These are phyloP conservation scores for Dothidotthia symphoricarpi DNA, from an alignment of 2,329 filamentous ascomycete species.

Conservation along the genomic window DNA sequence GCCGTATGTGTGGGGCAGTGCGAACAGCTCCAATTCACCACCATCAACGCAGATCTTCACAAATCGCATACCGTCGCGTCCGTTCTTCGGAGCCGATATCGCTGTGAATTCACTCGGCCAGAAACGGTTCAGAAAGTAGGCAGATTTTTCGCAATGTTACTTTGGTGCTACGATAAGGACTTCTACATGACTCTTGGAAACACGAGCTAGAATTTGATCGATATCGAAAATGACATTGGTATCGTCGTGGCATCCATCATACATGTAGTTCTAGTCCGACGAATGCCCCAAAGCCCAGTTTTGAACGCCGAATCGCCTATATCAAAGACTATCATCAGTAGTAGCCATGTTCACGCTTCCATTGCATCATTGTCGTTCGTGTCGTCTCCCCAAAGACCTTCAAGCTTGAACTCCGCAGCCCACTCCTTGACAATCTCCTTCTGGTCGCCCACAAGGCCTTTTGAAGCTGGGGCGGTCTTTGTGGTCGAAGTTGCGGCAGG, in stretches of 20 bases:
- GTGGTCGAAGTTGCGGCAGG: constrained; percentile 50
- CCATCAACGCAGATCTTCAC: too few species aligned
- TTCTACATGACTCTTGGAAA: too few species aligned
- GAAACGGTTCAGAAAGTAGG: too few species aligned
- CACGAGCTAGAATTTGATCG: neutral
- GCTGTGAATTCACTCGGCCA: too few species aligned
- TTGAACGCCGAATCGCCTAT: constrained; percentile 13
- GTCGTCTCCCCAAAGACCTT: constrained; percentile 82
- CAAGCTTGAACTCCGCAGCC: constrained; percentile 92
- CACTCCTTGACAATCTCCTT: constrained; percentile 89
- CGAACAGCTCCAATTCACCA: too few species aligned
- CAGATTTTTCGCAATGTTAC: too few species aligned
- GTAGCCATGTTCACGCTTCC: constrained; percentile 23
- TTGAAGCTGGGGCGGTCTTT: constrained; percentile 36
- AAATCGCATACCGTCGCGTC: too few species aligned
- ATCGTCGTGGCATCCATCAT: constrained; percentile 15
- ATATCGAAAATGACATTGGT: constrained; percentile 11
- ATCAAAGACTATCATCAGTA: neutral
- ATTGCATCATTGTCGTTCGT: constrained; percentile 34
- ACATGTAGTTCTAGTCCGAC: constrained; percentile 7
- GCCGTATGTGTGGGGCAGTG: constrained; percentile 22
- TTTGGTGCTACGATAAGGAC: too few species aligned
- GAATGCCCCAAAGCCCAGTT: constrained; percentile 6
- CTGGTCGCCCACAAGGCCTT: constrained; percentile 55
- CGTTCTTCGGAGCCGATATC: too few species aligned